These are phyloP conservation scores for Zhuliangozyma parablackwelliae DNA, from an alignment of 1,139 yeast genomes.

Conservation along the genomic window DNA sequence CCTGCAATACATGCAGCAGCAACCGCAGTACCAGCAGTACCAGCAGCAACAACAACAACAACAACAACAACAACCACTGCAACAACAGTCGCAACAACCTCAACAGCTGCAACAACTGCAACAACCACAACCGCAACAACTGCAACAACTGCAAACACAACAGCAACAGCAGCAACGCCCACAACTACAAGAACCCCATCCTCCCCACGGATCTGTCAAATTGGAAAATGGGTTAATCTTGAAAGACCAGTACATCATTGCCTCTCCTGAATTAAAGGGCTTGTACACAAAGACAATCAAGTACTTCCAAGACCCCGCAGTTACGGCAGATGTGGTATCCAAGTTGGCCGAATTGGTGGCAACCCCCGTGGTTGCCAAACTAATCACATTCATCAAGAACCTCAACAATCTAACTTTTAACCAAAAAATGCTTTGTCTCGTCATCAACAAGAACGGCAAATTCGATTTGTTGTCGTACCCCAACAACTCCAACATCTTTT, in stretches of 20 bases:
- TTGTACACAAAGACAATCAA: slow-evolving; percentile 40
- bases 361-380: slow-evolving; percentile 27
- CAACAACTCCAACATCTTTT: slow-evolving; percentile 44
- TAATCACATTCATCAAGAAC: slow-evolving; percentile 39
- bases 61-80: too few species aligned
- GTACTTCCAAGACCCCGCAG: slow-evolving; percentile 43
- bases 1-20: too few species aligned
- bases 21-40: too few species aligned
- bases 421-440: slow-evolving; percentile 43
- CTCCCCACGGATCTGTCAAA: slow-evolving; percentile 17
- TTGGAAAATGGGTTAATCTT: slow-evolving; percentile 56
- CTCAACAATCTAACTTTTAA: slow-evolving; percentile 41
- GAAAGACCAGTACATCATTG: slow-evolving; percentile 47
- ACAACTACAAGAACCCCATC: slow-evolving; percentile 6
- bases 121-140: slow-evolving; percentile 5
- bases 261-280: slow-evolving; percentile 46
- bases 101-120: slow-evolving; percentile 5
- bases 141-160: slow-evolving; percentile 6
- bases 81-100: slow-evolving; percentile 2
- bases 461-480: slow-evolving; percentile 47
- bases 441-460: slow-evolving; percentile 54
- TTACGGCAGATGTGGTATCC: slow-evolving; percentile 30
- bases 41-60: too few species aligned
- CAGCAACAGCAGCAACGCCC: slow-evolving; percentile 6
- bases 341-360: slow-evolving; percentile 29